Percentiles rank a stretch among this genome's conserved stretches.
Conservation (phyloP, 2,329 filamentous ascomycete species). For the Paradendryphiella salina region DNA sequence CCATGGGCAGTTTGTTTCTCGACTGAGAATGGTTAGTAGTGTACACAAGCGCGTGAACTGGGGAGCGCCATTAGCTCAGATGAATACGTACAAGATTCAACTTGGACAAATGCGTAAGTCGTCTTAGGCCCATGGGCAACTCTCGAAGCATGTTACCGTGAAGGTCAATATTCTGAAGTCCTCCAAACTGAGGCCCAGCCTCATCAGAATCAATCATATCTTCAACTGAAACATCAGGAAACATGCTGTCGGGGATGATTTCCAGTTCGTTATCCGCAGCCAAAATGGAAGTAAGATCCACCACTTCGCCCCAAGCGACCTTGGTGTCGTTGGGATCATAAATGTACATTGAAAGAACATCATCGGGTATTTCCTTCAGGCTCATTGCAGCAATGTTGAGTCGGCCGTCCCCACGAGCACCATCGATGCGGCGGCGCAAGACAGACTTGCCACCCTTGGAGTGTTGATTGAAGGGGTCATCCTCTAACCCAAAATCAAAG, state of each 20-base stretch:
- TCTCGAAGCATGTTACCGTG: conserved; percentile 78
- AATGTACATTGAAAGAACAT: conserved; percentile 91
- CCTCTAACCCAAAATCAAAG: conserved; percentile 64
- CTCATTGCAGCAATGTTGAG: conserved; percentile 87
- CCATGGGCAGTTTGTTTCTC: conserved; percentile 76
- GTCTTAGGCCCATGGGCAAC: conserved; percentile 74
- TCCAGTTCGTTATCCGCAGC: conserved; percentile 90
- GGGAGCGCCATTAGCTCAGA: not conserved
- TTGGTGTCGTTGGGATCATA: conserved; percentile 64
- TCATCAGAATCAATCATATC: conserved; percentile 65
- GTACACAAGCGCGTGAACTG: not conserved
- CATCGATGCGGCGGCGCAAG: conserved; percentile 70
- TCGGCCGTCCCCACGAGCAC: conserved; percentile 75
- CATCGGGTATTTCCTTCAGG: conserved; percentile 75
- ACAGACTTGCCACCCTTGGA: conserved; percentile 66
- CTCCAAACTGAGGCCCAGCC: conserved; percentile 76
- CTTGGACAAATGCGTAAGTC: conserved; percentile 72
- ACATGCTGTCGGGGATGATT: conserved; percentile 70
- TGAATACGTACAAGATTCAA: conserved; percentile 71
- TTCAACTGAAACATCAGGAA: conserved; percentile 68
- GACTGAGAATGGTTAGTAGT: conserved; percentile 57
- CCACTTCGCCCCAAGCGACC: conserved; percentile 84
- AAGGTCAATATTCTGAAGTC: conserved; percentile 77
- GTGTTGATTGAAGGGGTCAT: conserved; percentile 72
- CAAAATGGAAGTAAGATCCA: conserved; percentile 81